A percentile compares a stretch with the other conserved stretches of the same genome.
Conservation (phyloP, 2,329 filamentous ascomycete genomes). For the Fusarium ambrosium region DNA sequence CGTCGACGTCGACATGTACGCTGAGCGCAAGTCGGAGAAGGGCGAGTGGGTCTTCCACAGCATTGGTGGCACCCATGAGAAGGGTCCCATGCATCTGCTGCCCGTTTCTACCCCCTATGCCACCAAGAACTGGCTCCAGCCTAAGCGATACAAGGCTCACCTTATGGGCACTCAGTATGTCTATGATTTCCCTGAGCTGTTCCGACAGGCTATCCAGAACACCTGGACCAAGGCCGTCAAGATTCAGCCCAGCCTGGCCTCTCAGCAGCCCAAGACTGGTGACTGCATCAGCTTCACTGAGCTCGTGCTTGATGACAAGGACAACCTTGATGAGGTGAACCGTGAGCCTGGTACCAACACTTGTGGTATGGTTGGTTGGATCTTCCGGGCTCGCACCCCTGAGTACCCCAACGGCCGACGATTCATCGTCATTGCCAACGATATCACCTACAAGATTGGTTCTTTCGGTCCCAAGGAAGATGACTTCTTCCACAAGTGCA, state of each 20-base stretch:
- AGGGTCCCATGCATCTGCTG: conserved; percentile 94
- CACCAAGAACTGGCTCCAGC: conserved; percentile 98
- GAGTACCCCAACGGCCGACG: conserved; percentile 94
- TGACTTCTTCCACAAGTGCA: conserved; percentile 99
- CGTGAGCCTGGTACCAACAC: conserved; percentile 95
- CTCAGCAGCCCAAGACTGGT: conserved; percentile 86
- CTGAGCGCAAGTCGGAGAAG: conserved; percentile 97
- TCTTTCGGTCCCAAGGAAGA: conserved; percentile 97
- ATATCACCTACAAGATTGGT: conserved; percentile 99
- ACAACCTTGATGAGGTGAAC: conserved; percentile 92
- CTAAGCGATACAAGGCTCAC: conserved; percentile 99
- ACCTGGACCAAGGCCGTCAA: conserved; percentile 84
- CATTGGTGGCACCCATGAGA: conserved; percentile 94
- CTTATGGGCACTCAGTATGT: conserved; percentile 99
- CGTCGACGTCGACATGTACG: conserved; percentile 97
- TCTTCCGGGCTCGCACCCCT: conserved; percentile 92
- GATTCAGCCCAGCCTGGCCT: conserved; percentile 78
- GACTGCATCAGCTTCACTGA: conserved; percentile 96
- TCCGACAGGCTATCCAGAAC: conserved; percentile 98
- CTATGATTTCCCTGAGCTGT: conserved; percentile 99
- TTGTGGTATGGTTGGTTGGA: conserved; percentile 99
- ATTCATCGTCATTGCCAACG: conserved; percentile 98
- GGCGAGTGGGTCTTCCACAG: conserved; percentile 99
- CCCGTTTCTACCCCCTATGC: conserved; percentile 93
- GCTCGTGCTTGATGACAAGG: conserved; percentile 93